Evolutionary conservation across 352 stramenopile species (phyloP).

Genomic region (Plasmopara halstedii): DNA sequence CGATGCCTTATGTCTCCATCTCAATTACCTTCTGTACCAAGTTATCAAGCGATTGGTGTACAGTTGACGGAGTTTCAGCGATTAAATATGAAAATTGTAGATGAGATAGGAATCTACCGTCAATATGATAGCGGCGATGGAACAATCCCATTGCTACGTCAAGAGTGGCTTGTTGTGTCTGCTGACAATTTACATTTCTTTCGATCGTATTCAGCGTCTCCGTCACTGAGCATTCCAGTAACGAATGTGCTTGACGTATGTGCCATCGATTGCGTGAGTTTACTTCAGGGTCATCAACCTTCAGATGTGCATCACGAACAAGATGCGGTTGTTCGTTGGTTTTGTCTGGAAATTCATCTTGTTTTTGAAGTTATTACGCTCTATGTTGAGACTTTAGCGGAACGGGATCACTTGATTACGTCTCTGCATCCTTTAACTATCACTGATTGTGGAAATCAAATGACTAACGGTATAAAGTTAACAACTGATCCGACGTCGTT

Average conservation of each 20-base stretch:
- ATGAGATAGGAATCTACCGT: conserved; percentile 52
- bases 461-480: conserved; percentile 3
- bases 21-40: conserved; percentile 28
- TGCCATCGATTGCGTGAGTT: conserved; percentile 16
- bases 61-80: conserved; percentile 42
- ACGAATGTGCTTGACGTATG: conserved; percentile 40
- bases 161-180: conserved; percentile 69
- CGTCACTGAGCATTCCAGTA: conserved; percentile 34
- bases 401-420: conserved; percentile 17
- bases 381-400: conserved; percentile 37
- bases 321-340: conserved; percentile 26
- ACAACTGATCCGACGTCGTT: conserved; percentile 10
- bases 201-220: conserved; percentile 46
- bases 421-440: conserved; percentile 15
- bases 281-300: conserved; percentile 13
- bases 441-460: conserved; percentile 13
- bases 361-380: conserved; percentile 47
- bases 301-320: conserved; percentile 3
- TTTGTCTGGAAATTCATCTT: conserved; percentile 48
- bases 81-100: conserved; percentile 51
- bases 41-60: conserved; percentile 51
- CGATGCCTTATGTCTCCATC: conserved; percentile 53
- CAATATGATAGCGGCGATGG: conserved; percentile 23
- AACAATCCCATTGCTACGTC: conserved; percentile 41
- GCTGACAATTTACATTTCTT: conserved; percentile 55